Base-by-base conservation (phyloP, 1,284 basidiomycete species). In the Cryptococcus sp. region DNA sequence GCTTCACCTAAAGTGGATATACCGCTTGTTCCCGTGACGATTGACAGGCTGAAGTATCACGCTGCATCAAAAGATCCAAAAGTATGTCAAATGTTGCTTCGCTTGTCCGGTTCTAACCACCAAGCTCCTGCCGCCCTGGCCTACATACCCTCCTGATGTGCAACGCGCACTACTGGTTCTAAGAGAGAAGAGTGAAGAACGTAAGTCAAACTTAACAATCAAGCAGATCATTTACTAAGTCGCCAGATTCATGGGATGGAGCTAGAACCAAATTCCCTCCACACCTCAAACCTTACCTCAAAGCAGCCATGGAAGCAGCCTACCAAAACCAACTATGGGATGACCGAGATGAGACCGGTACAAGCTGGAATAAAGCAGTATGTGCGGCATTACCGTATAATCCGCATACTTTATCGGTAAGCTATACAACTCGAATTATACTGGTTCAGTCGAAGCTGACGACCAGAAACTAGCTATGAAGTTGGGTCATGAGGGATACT, bases 291-390 rank as follows among this genome's bases (percentile, higher is more conserved):
- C 75, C 83, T 28, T 82, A 89, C 32, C 10, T 34, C 32, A 34
- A 16, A 34, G 32, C 32, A 16, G 32, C 32, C 9, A 88, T 91
- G 1, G 74, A 88, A 46, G 80, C 85, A 48, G 93, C 93, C 0
- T 84, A 94, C 62, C 78, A 82, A 48, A 79, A 90, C 34, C 87
- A 64, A 31, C 22, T 67, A 34, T 66, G 70, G 24, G 56, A 56
- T 21, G 39, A 59, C n/a, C 41, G 53, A 22, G 59, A 63, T 37
- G 61, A 46, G 64, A 62, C 2, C 44, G 52, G 14, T 66, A 69
- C 13, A 59, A 62, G 43, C 46, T 53, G 25, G 71, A 45, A 66
- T 68, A 31, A 45, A 56, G 7, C 57, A 62, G 14, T 45, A n/a
- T 76, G 16, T 62, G 66, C 5, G 60, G 62, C 63, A 11, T 56